These are phyloP conservation scores for Ophiostoma novo-ulmi DNA, from an alignment of 2,329 filamentous ascomycete species.

Conservation along the genomic window DNA sequence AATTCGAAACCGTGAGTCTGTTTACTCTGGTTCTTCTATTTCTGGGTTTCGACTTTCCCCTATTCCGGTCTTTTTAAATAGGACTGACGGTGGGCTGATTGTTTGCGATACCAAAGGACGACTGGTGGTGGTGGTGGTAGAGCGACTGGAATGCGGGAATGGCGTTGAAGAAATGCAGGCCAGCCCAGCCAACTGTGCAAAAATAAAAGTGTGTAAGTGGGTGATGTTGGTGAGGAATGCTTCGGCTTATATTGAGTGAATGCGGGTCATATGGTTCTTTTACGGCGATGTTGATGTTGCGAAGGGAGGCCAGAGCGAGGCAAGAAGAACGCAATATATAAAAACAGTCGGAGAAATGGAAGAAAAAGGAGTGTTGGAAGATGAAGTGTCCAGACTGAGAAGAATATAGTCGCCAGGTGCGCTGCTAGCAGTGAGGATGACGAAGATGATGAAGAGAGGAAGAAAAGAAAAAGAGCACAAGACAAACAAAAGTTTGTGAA, in stretches of 20 bases:
- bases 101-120: constrained; percentile 3
- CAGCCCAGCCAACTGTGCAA: constrained; percentile 5
- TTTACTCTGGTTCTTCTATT: background rate
- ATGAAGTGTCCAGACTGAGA: background rate
- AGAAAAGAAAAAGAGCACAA: background rate
- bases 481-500: background rate
- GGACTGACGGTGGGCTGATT: background rate
- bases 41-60: background rate
- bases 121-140: background rate
- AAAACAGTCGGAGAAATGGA: constrained; percentile 1
- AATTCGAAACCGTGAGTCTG: background rate
- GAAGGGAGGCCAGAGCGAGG: background rate
- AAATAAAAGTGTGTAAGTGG: background rate
- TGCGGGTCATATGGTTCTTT: background rate
- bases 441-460: background rate
- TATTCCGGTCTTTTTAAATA: constrained; percentile 10
- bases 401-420: background rate
- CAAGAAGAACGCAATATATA: constrained; percentile 2
- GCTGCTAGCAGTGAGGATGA: background rate
- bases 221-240: constrained; percentile 1
- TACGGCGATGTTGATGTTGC: constrained; percentile 1
- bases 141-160: constrained; percentile 11
- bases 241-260: constrained; percentile 8
- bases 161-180: constrained; percentile 7
- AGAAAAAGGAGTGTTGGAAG: constrained; percentile 4